Base-by-base conservation (phyloP, 257 asterid species). In the Oldenlandia corymbosa region DNA sequence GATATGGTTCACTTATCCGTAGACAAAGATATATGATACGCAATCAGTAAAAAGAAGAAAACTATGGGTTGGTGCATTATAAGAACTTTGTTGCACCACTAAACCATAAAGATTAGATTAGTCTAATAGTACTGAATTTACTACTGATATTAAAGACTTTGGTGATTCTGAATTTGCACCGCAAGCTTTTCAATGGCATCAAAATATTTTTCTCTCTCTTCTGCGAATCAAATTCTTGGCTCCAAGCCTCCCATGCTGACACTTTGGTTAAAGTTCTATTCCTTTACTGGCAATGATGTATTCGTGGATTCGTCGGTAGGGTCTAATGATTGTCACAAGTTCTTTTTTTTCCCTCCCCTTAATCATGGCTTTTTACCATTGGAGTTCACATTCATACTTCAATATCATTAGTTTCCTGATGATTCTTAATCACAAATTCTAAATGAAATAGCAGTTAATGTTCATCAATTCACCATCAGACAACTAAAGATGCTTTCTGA, bases 141-240 rank as follows among this genome's bases (percentile, higher is more conserved):
- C 26, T 24, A 17, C 52, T 53, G 16, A 37, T 16, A 4, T 34
- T 37, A 10, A 11, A 52, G 34, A 18, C 46, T 42, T 12, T 21
- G 7, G 53, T 26, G 53, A 23, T 58, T 52, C 41, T 53, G 30
- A 65, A 34, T 37, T 9, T 36, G 24, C 18, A 54, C 20, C 27
- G 32, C 27, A 16, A 46, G 14, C 37, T 46, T 46, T 36, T 31
- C 52, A 20, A 46, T 16, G 56, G 23, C 66, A 24, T 31, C 46
- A 32, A 21, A 5, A 20, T 41, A 20, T 46, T n/a, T 17, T 18
- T n/a, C 28, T 55, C 14, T 31, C 27, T 27, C 27, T 23, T 49
- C 45, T 53, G 45, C 53, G 32, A 73, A 68, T 73, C 67, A 62
- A 62, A 68, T 48, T 41, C 70, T 73, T 60, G 27, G 30, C 55